Conservation (phyloP, 106 monocot species). For the Hemerocallis citrina region DNA sequence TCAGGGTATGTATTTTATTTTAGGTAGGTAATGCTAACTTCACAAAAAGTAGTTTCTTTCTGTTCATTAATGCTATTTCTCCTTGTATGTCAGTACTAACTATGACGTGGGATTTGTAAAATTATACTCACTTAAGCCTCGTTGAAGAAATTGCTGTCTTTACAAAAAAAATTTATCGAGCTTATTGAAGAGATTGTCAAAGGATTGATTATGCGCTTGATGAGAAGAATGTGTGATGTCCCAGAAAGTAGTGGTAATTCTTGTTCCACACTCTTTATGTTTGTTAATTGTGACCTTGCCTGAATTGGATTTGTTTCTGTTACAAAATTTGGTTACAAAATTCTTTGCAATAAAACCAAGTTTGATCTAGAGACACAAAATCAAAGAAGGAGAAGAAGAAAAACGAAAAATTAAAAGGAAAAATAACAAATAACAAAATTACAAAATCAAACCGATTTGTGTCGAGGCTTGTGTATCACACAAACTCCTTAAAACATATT, state of each 20-base stretch:
- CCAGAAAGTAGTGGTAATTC: constrained; percentile 36
- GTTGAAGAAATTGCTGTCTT: constrained; percentile 61
- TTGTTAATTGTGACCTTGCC: neutral
- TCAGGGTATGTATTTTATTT: constrained; percentile 66
- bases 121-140: constrained; percentile 44
- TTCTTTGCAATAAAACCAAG: no score
- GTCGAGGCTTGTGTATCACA: no score
- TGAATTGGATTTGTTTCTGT: no score
- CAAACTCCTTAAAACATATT: no score
- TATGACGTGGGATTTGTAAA: neutral
- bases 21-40: constrained; percentile 27
- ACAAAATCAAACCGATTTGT: no score
- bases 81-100: neutral
- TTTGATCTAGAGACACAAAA: no score
- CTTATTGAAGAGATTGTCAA: constrained; percentile 65
- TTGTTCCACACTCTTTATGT: constrained; percentile 8
- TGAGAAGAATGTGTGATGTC: constrained; percentile 59
- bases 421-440: no score
- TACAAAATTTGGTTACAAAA: no score
- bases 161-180: constrained; percentile 46
- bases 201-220: constrained; percentile 62
- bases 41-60: neutral
- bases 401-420: no score
- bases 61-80: neutral
- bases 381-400: no score